Conservation (phyloP, 768 basidiomycete genomes). For the Boletus sp. region DNA sequence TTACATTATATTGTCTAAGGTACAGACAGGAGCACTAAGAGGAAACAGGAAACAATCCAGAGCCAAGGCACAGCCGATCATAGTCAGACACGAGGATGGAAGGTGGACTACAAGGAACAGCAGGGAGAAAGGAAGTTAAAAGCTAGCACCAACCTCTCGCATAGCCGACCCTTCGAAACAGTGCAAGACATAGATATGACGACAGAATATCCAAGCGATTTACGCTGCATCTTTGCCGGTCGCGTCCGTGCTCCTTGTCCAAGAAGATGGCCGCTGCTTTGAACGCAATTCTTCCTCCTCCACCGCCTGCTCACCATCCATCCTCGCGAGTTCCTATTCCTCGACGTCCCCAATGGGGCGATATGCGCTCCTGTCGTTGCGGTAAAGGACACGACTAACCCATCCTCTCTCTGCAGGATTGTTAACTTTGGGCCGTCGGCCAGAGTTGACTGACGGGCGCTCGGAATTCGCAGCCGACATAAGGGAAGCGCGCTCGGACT, state of each 20-base stretch:
- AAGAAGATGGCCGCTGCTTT: constrained; percentile 15
- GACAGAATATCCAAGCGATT: constrained; percentile 1
- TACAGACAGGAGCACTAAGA: constrained; percentile 7
- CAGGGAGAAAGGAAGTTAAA: constrained; percentile 1
- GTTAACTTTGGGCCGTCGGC: constrained; percentile 22
- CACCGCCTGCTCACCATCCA: constrained; percentile 36
- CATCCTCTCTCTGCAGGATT: constrained; percentile 38
- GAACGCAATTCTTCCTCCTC: constrained; percentile 23
- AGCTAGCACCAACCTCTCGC: constrained; percentile 6
- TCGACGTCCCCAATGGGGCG: constrained; percentile 46
- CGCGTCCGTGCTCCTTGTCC: constrained; percentile 8
- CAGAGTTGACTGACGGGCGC: constrained; percentile 35
- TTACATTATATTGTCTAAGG: constrained; percentile 11
- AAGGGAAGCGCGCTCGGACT: constrained; percentile 60
- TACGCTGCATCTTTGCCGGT: constrained; percentile 7
- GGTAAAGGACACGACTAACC: constrained; percentile 50
- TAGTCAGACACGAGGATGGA: constrained; percentile 29
- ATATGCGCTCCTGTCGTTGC: constrained; percentile 43
- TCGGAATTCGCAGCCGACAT: constrained; percentile 40
- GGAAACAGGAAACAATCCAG: not conserved
- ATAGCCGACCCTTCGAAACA: constrained; percentile 4
- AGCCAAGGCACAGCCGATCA: constrained; percentile 1
- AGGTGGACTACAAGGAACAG: constrained; percentile 11
- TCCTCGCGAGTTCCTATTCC: constrained; percentile 60
- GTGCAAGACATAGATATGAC: constrained; percentile 2